phyloP scores from a whole-genome alignment of 106 monocot genomes.

The Dendrobium officinale region DNA sequence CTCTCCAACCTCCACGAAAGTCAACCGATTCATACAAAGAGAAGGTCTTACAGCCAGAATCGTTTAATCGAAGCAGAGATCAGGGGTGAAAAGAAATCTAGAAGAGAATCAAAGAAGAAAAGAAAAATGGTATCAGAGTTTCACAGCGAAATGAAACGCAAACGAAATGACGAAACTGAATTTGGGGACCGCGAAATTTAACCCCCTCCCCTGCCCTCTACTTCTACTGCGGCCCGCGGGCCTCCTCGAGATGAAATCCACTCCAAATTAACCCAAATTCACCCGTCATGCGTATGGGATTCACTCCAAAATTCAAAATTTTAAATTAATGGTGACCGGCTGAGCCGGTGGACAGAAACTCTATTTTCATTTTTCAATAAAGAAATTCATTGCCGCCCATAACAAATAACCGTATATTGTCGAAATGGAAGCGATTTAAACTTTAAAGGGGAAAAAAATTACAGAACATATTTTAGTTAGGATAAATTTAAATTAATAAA shows the following conservation, averaged over 20 bases:
- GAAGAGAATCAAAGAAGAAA: background rate
- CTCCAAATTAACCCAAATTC: conserved; percentile 3
- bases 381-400: no score
- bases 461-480: no score
- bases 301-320: no score
- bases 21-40: background rate
- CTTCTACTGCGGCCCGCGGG: background rate
- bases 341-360: no score
- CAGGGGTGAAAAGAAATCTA: background rate
- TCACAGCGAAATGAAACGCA: conserved; percentile 5
- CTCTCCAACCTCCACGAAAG: background rate
- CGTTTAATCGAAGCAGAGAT: background rate
- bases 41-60: background rate
- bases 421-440: no score
- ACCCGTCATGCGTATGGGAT: background rate
- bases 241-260: conserved; percentile 1
- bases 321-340: no score
- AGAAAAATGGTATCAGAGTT: background rate
- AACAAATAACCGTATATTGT: no score
- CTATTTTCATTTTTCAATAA: no score
- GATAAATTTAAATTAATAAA: no score
- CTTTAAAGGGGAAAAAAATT: no score
- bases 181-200: conserved; percentile 4
- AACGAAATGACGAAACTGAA: background rate
- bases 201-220: background rate